phyloP scores from a whole-genome alignment of 2,329 filamentous ascomycete species.

The Zasmidium cellare region DNA sequence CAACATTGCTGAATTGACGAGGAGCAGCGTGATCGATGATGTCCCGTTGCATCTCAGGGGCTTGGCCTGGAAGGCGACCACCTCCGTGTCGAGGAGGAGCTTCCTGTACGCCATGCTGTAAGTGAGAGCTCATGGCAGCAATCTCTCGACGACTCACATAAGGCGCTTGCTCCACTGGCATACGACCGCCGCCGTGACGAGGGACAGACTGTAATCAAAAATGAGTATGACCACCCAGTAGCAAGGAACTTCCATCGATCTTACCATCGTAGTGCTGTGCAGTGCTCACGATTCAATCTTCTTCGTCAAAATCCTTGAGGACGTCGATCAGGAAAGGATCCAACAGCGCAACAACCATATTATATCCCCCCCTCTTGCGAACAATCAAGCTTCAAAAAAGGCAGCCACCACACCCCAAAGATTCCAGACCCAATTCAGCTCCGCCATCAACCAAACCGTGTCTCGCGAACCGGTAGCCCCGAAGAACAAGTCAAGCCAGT shows the following conservation, averaged over 20 bases:
- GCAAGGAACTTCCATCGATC: background rate
- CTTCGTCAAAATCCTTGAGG: background rate
- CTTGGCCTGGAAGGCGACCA: background rate
- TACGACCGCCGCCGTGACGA: constrained; percentile 8
- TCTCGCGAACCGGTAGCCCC: background rate
- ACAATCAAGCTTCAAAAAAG: background rate
- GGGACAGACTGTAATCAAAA: background rate
- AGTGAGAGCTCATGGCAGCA: background rate
- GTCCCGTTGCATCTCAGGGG: background rate
- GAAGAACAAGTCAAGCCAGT: background rate
- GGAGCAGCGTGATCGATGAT: background rate
- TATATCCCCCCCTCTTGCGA: background rate
- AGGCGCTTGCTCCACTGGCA: constrained; percentile 1
- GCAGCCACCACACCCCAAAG: background rate
- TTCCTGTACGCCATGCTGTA: background rate
- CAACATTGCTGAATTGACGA: background rate
- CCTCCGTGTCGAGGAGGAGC: background rate
- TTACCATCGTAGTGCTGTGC: background rate
- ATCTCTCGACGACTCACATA: background rate
- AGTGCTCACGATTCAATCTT: too few relatives aligned
- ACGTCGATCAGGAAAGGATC: background rate
- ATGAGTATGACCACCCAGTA: background rate
- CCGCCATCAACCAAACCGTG: background rate
- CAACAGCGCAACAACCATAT: background rate
- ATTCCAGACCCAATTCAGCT: background rate